Evolutionary conservation across 495 filamentous ascomycete species (phyloP).

Genomic region (Hypoxylon cercidicola): DNA sequence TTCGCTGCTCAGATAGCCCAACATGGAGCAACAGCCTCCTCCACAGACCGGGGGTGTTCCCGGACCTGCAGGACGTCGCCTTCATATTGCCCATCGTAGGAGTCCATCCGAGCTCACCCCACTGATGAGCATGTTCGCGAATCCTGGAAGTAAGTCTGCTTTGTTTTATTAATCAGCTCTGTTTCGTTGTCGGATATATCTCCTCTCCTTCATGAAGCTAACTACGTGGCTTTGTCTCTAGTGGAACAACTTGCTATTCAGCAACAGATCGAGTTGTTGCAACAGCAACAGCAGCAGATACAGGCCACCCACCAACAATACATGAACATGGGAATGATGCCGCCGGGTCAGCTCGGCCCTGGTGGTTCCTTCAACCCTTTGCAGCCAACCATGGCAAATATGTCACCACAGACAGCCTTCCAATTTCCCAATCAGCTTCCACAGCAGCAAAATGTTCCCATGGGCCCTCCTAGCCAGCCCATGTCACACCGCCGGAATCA

Average conservation of each 20-base stretch:
- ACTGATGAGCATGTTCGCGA: constrained; percentile 90
- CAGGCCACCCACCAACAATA: constrained; percentile 96
- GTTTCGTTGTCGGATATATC: background rate
- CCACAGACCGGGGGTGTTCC: constrained; percentile 71
- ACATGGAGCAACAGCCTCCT: constrained; percentile 83
- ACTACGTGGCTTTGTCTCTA: constrained; percentile 49
- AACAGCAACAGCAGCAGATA: constrained; percentile 98
- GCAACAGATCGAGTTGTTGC: constrained; percentile 97
- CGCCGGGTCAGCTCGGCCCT: constrained; percentile 79
- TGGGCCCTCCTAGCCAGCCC: constrained; percentile 81
- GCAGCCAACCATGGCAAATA: constrained; percentile 72
- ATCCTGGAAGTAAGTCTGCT: constrained; percentile 62
- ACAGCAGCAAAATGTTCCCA: constrained; percentile 70
- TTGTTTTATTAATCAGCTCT: constrained; percentile 15
- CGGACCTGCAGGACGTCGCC: constrained; percentile 86
- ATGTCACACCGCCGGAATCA: constrained; percentile 96
- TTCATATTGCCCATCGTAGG: constrained; percentile 97
- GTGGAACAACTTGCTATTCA: constrained; percentile 99
- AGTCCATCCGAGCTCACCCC: constrained; percentile 98
- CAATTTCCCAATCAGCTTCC: constrained; percentile 89
- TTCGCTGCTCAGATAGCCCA: constrained; percentile 39
- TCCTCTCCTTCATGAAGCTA: constrained; percentile 40
- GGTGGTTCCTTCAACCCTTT: constrained; percentile 74
- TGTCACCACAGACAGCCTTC: constrained; percentile 86
- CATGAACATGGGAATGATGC: constrained; percentile 94